These are phyloP conservation scores for Termitomyces sp. DNA, from an alignment of 768 basidiomycete species.

Conservation along the genomic window DNA sequence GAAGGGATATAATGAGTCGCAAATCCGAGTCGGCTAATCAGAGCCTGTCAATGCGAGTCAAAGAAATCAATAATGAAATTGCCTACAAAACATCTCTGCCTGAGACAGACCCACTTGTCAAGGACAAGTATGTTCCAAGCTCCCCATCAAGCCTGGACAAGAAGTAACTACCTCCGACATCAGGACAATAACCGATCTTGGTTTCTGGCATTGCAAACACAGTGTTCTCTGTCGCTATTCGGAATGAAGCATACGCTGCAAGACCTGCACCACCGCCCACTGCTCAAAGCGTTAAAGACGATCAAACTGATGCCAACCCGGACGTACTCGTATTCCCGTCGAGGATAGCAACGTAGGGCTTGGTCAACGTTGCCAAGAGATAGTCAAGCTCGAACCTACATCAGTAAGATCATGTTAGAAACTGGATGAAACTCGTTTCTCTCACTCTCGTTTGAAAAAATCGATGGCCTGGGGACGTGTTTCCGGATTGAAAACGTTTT, in stretches of 20 bases:
- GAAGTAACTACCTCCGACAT: conserved; percentile 91
- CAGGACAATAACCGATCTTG: conserved; percentile 84
- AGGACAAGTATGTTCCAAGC: conserved; percentile 87
- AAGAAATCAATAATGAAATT: not conserved
- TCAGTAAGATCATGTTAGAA: conserved; percentile 2
- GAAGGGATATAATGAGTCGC: conserved; percentile 92
- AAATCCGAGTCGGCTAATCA: conserved; percentile 76
- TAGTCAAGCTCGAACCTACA: conserved; percentile 78
- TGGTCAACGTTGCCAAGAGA: conserved; percentile 59
- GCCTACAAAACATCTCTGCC: conserved; percentile 88
- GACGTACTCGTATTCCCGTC: conserved; percentile 88
- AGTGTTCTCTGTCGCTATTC: conserved; percentile 92
- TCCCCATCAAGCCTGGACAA: conserved; percentile 87
- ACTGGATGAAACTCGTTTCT: conserved; percentile 28
- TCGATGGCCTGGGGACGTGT: conserved; percentile 64
- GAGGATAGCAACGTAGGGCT: conserved; percentile 88
- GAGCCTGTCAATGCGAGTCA: not conserved
- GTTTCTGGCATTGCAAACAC: conserved; percentile 96
- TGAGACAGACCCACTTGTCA: conserved; percentile 67
- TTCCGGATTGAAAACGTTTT: conserved; percentile 38
- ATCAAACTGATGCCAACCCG: conserved; percentile 6
- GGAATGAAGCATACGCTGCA: conserved; percentile 75
- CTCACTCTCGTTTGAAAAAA: conserved; percentile 89
- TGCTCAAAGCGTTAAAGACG: conserved; percentile 21
- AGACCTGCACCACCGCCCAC: conserved; percentile 98